Evolutionary conservation across 352 stramenopile genomes (phyloP).

Genomic region (Phytophthora sp.): DNA sequence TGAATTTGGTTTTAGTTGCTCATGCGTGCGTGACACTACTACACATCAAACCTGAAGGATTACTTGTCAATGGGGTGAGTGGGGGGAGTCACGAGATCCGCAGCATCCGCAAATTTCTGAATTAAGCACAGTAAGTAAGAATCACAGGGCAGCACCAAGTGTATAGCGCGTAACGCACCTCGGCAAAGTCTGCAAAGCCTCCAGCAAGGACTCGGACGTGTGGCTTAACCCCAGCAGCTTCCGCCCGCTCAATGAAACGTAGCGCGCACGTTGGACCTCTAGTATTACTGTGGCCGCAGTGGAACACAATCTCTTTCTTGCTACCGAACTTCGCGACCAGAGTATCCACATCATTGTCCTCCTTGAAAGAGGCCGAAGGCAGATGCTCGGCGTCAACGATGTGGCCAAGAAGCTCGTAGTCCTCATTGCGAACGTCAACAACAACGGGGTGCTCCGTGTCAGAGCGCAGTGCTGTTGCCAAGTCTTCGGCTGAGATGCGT

Average conservation of each 20-base stretch:
- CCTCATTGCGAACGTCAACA: conserved; percentile 38
- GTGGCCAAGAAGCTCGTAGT: conserved; percentile 38
- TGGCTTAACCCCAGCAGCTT: conserved; percentile 18
- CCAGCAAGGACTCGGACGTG: conserved; percentile 31
- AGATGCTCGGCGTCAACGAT: conserved; percentile 40
- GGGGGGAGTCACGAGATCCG: conserved; percentile 7
- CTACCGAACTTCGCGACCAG: conserved; percentile 32
- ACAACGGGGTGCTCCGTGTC: conserved; percentile 10
- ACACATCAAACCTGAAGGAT: no score
- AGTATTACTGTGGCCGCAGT: conserved; percentile 45
- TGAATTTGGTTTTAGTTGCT: no score
- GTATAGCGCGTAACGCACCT: no score
- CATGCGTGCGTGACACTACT: no score
- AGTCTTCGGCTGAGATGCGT: conserved; percentile 30
- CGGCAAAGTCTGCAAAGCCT: conserved; percentile 30
- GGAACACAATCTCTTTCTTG: conserved; percentile 43
- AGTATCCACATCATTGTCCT: conserved; percentile 44
- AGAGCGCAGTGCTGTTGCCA: conserved; percentile 22
- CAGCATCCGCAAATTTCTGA: conserved; percentile 5
- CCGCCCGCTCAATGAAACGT: conserved; percentile 34
- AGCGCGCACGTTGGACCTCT: conserved; percentile 44
- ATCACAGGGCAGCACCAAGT: no score
- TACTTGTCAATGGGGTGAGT: background rate
- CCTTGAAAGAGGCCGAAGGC: conserved; percentile 34
- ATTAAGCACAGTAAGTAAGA: background rate